Evolutionary conservation across 129 eudicot genomes (phyloP).

Genomic region (Ambrosia artemisiifolia): DNA sequence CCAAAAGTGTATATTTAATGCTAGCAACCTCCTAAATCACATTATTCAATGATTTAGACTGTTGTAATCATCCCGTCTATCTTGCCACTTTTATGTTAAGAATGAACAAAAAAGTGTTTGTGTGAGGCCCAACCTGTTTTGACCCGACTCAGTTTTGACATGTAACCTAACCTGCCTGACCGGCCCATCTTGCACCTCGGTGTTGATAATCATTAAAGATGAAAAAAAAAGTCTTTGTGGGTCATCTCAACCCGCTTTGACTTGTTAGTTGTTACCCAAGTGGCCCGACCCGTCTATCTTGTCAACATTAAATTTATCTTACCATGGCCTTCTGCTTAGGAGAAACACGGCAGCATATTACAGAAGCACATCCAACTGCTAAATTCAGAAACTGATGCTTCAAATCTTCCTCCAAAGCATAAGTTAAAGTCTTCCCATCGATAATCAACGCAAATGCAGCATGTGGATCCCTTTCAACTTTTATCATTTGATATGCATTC

Average conservation of each 20-base stretch:
- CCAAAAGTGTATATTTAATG: neutral
- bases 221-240: too few species aligned
- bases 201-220: neutral
- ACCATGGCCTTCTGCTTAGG: slow-evolving; percentile 97
- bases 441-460: slow-evolving; percentile 93
- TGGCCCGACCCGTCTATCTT: neutral
- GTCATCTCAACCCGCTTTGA: neutral
- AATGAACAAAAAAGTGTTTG: neutral
- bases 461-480: slow-evolving; percentile 89
- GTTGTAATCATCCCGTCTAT: neutral
- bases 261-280: neutral
- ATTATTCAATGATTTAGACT: neutral
- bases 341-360: slow-evolving; percentile 97
- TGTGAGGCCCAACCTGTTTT: neutral
- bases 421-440: slow-evolving; percentile 82
- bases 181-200: neutral
- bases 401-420: slow-evolving; percentile 84
- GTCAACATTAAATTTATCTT: neutral
- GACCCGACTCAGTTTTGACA: neutral
- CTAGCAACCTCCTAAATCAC: neutral
- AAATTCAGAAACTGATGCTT: slow-evolving; percentile 71
- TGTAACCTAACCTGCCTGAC: neutral
- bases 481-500: slow-evolving; percentile 83
- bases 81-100: neutral
- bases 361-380: slow-evolving; percentile 92